A percentile compares a stretch with the other conserved stretches of the same genome.
These are phyloP conservation scores for Moesziomyces antarcticus DNA, from an alignment of 1,284 basidiomycete genomes.

Conservation along the genomic window DNA sequence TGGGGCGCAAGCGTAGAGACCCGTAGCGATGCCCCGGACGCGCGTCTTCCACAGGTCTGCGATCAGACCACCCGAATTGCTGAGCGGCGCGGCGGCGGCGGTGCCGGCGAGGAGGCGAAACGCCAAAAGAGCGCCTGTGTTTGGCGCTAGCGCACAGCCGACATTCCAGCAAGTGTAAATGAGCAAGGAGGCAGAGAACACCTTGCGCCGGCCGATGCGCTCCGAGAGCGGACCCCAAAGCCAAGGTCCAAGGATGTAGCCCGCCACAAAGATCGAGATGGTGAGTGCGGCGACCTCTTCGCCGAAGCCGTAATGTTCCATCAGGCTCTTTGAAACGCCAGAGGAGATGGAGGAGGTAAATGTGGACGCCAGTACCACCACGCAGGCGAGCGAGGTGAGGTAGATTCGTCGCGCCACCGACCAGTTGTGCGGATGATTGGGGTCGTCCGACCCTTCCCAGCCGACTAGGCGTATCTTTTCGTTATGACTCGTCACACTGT, in stretches of 20 bases:
- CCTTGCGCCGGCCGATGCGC: slow-evolving; percentile 72
- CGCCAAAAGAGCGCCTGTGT: slow-evolving; percentile 74
- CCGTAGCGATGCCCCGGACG: slow-evolving; percentile 76
- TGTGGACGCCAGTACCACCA: slow-evolving; percentile 77
- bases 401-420: slow-evolving; percentile 73
- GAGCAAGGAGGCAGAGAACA: slow-evolving; percentile 75
- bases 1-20: slow-evolving; percentile 77
- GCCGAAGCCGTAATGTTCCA: slow-evolving; percentile 73
- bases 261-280: slow-evolving; percentile 78
- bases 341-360: slow-evolving; percentile 77
- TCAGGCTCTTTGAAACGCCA: slow-evolving; percentile 75
- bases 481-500: no score
- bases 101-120: slow-evolving; percentile 77
- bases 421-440: slow-evolving; percentile 77
- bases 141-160: slow-evolving; percentile 75
- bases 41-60: slow-evolving; percentile 76
- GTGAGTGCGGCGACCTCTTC: slow-evolving; percentile 75
- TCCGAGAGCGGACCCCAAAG: slow-evolving; percentile 77
- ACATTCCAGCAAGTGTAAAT: slow-evolving; percentile 76
- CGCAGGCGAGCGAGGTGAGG: slow-evolving; percentile 73
- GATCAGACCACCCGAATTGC: slow-evolving; percentile 71
- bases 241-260: slow-evolving; percentile 68
- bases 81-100: slow-evolving; percentile 72
- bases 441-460: slow-evolving; percentile 58
- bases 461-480: slow-evolving; percentile 22